Conservation (phyloP, 2,329 filamentous ascomycete species). For the Beauveria sp. region DNA sequence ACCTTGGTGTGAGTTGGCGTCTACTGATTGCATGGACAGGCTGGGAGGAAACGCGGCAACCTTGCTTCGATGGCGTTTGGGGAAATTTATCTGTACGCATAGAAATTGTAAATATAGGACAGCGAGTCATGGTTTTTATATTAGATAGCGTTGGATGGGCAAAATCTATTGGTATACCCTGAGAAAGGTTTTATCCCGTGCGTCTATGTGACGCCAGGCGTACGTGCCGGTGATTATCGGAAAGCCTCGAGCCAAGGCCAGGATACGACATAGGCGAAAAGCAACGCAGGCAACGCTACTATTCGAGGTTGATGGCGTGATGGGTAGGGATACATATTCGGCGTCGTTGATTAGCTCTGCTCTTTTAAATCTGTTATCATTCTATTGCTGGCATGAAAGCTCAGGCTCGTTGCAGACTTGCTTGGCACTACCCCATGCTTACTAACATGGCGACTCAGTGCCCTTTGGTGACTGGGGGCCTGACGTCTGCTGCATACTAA, state of each 20-base stretch:
- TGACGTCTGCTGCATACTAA: neutral
- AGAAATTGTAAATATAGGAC: conserved; percentile 7
- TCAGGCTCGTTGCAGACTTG: neutral
- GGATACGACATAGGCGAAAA: too few relatives aligned
- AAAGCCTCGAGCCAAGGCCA: neutral
- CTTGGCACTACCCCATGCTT: neutral
- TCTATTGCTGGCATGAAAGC: neutral
- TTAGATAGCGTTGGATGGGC: conserved; percentile 6
- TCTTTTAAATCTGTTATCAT: neutral
- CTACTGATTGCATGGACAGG: neutral
- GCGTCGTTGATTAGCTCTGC: too few relatives aligned
- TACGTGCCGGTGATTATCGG: too few relatives aligned
- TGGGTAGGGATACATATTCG: neutral
- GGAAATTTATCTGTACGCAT: neutral
- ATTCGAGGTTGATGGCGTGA: neutral
- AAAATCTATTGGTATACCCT: neutral
- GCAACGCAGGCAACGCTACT: neutral
- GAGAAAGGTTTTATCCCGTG: neutral
- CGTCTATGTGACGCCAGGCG: too few relatives aligned
- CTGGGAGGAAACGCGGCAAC: neutral
- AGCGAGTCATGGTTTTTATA: neutral
- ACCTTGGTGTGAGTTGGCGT: neutral
- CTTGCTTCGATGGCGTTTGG: neutral
- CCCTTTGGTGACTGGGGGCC: neutral
- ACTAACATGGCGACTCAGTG: neutral